Conservation (phyloP, 768 basidiomycete genomes). For the Mycena galericulata region DNA sequence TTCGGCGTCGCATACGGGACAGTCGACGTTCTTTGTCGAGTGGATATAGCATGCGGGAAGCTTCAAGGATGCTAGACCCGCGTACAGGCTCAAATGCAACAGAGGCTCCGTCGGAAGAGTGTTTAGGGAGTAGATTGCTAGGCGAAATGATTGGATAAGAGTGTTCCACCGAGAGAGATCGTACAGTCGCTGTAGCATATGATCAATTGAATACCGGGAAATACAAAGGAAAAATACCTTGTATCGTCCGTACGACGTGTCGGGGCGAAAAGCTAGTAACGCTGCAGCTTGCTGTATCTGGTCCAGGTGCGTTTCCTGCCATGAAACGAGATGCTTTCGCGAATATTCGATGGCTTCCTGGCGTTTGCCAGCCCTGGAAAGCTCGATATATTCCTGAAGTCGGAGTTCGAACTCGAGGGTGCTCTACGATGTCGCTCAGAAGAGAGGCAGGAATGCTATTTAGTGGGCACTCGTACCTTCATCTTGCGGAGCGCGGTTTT, state of each 20-base stretch:
- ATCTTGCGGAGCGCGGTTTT: constrained; percentile 91
- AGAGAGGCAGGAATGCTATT: constrained; percentile 5
- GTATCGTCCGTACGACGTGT: constrained; percentile 82
- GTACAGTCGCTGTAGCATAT: constrained; percentile 76
- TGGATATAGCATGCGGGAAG: constrained; percentile 84
- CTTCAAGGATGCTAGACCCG: constrained; percentile 92
- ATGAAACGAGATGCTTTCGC: constrained; percentile 81
- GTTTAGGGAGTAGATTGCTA: constrained; percentile 89
- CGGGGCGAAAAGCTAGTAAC: constrained; percentile 79
- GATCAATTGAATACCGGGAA: background rate
- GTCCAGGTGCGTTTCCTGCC: constrained; percentile 83
- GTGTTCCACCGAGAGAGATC: constrained; percentile 81
- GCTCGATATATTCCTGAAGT: constrained; percentile 96
- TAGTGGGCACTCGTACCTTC: constrained; percentile 64
- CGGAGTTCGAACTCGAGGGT: constrained; percentile 96
- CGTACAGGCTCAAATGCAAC: constrained; percentile 88
- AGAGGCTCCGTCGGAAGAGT: constrained; percentile 89
- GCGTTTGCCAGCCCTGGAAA: constrained; percentile 74
- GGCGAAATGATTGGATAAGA: constrained; percentile 83
- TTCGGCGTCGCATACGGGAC: constrained; percentile 88
- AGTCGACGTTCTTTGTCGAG: constrained; percentile 80
- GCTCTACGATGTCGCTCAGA: constrained; percentile 63
- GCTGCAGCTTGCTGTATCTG: constrained; percentile 85
- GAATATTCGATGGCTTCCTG: constrained; percentile 87
- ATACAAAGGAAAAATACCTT: constrained; percentile 60